These are phyloP conservation scores for Verbascum thapsus DNA, from an alignment of 257 asterid species.

Conservation along the genomic window DNA sequence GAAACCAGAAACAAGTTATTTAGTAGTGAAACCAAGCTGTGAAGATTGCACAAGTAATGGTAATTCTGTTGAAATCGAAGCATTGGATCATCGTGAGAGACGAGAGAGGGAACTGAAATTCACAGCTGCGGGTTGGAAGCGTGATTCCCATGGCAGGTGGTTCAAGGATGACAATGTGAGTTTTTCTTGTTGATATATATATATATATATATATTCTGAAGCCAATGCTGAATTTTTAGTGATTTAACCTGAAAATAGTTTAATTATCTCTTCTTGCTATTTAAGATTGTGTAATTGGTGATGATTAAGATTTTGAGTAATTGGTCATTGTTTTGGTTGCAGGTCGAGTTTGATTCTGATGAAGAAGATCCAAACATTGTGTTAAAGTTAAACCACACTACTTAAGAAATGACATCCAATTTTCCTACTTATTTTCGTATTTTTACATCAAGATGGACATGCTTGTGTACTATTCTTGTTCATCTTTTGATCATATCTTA, in stretches of 20 bases:
- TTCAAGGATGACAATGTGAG: conserved; percentile 81
- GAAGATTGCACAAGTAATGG: conserved; percentile 26
- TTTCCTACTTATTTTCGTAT: neutral
- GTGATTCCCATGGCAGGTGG: conserved; percentile 75
- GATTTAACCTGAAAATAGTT: conserved; percentile 1
- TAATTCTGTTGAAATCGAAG: conserved; percentile 31
- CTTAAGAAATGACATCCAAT: neutral
- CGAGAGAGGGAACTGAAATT: conserved; percentile 70
- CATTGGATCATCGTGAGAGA: conserved; percentile 36
- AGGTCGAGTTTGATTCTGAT: conserved; percentile 86
- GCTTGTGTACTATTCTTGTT: too few species aligned
- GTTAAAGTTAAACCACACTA: conserved; percentile 37
- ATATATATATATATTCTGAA: neutral
- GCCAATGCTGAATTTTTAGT: neutral
- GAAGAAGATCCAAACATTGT: conserved; percentile 79
- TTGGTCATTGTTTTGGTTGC: conserved; percentile 32
- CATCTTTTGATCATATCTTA: neutral
- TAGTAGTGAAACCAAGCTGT: conserved; percentile 3
- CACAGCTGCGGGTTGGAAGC: conserved; percentile 82
- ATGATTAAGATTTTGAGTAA: conserved; percentile 4
- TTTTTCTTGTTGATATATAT: conserved; percentile 26
- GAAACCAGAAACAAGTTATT: conserved; percentile 23
- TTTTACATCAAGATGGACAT: neutral
- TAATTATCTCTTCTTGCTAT: neutral
- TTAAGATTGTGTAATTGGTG: neutral